These are phyloP conservation scores for Lasiodiplodia sp. DNA, from an alignment of 2,329 filamentous ascomycete genomes.

Conservation along the genomic window DNA sequence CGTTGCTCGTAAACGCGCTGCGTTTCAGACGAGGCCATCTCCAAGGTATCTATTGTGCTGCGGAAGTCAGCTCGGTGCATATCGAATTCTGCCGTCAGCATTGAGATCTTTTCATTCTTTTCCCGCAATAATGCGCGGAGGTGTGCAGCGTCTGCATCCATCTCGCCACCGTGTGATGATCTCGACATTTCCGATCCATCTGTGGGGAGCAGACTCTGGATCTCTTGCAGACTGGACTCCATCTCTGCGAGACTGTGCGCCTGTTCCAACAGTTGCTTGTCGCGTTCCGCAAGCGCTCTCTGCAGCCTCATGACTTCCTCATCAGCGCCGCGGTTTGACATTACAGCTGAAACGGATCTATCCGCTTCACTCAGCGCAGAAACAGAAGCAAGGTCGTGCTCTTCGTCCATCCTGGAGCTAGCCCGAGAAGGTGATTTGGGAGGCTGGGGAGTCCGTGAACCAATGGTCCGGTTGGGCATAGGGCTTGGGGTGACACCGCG, in stretches of 20 bases:
- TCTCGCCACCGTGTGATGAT: constrained; percentile 55
- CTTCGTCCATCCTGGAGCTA: constrained; percentile 53
- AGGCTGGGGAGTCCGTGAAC: constrained; percentile 48
- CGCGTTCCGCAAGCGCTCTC: constrained; percentile 77
- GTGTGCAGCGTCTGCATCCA: constrained; percentile 71
- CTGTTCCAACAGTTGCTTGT: constrained; percentile 89
- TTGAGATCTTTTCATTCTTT: constrained; percentile 95
- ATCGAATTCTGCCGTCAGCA: constrained; percentile 94
- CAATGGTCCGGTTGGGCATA: constrained; percentile 65
- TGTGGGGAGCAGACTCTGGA: constrained; percentile 73
- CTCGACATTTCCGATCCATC: constrained; percentile 57
- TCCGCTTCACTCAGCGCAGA: constrained; percentile 35
- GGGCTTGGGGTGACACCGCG: constrained; percentile 70
- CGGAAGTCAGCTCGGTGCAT: constrained; percentile 93
- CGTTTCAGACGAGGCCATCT: constrained; percentile 94
- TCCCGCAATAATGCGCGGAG: constrained; percentile 85
- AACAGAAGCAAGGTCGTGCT: constrained; percentile 45
- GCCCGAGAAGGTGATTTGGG: constrained; percentile 56
- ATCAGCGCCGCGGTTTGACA: constrained; percentile 27
- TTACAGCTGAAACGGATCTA: constrained; percentile 33
- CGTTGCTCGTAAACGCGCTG: constrained; percentile 95
- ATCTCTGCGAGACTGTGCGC: constrained; percentile 83
- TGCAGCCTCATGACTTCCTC: constrained; percentile 27
- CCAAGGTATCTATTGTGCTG: constrained; percentile 94
- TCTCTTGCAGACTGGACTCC: constrained; percentile 84